Conservation (phyloP, 1,284 basidiomycete genomes). For the Rhodotorula sp. region DNA sequence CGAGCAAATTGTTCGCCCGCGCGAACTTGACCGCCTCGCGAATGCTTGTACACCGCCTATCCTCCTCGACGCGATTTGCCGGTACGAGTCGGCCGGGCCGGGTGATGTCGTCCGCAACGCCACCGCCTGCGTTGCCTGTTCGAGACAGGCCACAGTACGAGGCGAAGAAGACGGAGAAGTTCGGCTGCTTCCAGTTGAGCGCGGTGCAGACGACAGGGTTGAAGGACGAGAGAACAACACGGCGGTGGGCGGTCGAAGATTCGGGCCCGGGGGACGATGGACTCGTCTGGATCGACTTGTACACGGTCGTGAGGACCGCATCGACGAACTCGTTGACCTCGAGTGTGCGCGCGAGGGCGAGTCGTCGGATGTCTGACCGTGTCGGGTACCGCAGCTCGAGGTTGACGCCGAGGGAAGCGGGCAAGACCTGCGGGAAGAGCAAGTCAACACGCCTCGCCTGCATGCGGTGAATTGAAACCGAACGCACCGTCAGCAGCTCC, state of each 20-base stretch:
- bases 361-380: constrained; percentile 53
- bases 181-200: constrained; percentile 99
- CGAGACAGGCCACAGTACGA: constrained; percentile 74
- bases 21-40: constrained; percentile 92
- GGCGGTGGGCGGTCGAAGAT: constrained; percentile 26
- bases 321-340: constrained; percentile 81
- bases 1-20: constrained; percentile 87
- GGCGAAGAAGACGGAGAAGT: constrained; percentile 95
- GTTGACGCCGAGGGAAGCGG: constrained; percentile 69
- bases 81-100: constrained; percentile 46
- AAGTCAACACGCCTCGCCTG: too few relatives aligned
- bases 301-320: constrained; percentile 74
- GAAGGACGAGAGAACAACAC: constrained; percentile 81
- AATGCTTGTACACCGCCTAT: constrained; percentile 66
- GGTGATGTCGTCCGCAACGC: not conserved
- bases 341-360: constrained; percentile 52
- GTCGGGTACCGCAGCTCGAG: constrained; percentile 70
- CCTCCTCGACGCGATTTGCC: constrained; percentile 53
- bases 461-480: too few relatives aligned
- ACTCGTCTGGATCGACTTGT: constrained; percentile 54
- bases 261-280: not conserved
- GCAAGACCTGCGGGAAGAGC: constrained; percentile 60
- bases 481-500: constrained; percentile 66
- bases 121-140: constrained; percentile 9
- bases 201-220: constrained; percentile 81